These are phyloP conservation scores for Verbascum thapsus DNA, from an alignment of 257 asterid genomes.

Conservation along the genomic window DNA sequence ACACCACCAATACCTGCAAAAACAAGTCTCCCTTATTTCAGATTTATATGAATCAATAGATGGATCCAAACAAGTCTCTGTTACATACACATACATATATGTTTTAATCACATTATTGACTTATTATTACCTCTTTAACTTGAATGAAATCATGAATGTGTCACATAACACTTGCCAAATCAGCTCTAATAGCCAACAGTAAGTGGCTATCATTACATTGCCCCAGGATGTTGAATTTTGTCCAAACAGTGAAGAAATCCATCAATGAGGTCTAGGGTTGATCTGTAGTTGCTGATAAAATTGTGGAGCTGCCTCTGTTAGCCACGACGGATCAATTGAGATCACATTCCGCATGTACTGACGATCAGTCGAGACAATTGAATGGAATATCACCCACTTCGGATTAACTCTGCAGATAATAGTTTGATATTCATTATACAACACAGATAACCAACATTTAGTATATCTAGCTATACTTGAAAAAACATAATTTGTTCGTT, in stretches of 20 bases:
- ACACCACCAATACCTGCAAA: conserved; percentile 17
- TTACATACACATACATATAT: background rate
- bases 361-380: conserved; percentile 92
- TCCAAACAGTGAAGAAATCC: conserved; percentile 16
- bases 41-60: background rate
- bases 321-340: conserved; percentile 88
- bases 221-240: conserved; percentile 17
- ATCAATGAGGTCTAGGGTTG: conserved; percentile 49
- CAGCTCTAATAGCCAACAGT: conserved; percentile 9
- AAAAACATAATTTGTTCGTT: no score
- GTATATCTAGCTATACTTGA: no score
- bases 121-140: background rate
- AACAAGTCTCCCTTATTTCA: background rate
- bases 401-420: conserved; percentile 73
- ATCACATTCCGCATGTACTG: conserved; percentile 92
- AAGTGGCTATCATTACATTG: conserved; percentile 7
- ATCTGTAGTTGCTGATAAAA: conserved; percentile 68
- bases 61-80: background rate
- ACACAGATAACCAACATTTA: no score
- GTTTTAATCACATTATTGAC: background rate
- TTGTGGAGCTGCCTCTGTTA: conserved; percentile 85
- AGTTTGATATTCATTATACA: no score
- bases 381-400: conserved; percentile 83
- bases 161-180: background rate
- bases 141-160: background rate